phyloP scores from a whole-genome alignment of 2,329 filamentous ascomycete genomes.

The Alternaria conjuncta region DNA sequence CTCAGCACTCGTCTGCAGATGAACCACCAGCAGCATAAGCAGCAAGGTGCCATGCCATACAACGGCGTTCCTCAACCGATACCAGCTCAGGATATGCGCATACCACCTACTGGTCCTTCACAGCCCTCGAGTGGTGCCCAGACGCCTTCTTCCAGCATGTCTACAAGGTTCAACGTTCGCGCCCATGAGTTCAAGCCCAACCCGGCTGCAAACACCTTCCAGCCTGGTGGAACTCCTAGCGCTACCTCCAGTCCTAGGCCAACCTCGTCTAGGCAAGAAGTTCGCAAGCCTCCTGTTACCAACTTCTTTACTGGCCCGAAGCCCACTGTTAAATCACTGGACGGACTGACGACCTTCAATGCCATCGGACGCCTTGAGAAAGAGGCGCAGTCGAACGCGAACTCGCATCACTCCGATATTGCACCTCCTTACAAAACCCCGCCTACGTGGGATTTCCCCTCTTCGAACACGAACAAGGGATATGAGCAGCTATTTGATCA shows the following conservation, averaged over 20 bases:
- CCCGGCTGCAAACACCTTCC: conserved; percentile 80
- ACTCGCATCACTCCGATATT: conserved; percentile 75
- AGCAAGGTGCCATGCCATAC: conserved; percentile 46
- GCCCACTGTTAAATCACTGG: conserved; percentile 60
- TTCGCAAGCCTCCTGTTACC: conserved; percentile 45
- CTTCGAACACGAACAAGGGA: conserved; percentile 75
- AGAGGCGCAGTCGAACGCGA: conserved; percentile 57
- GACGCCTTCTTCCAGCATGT: conserved; percentile 60
- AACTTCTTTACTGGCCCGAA: conserved; percentile 74
- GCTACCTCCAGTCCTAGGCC: conserved; percentile 74
- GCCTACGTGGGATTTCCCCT: conserved; percentile 80
- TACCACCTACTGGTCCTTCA: conserved; percentile 75
- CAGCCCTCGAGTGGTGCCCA: conserved; percentile 57
- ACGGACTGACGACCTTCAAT: conserved; percentile 64
- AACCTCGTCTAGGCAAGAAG: conserved; percentile 47
- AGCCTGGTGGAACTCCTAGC: conserved; percentile 68
- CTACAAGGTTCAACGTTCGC: conserved; percentile 65
- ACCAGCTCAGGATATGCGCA: conserved; percentile 69
- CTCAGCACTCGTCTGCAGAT: conserved; percentile 60
- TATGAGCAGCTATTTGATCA: conserved; percentile 83
- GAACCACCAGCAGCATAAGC: conserved; percentile 60
- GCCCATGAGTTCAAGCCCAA: conserved; percentile 85
- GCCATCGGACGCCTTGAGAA: conserved; percentile 75
- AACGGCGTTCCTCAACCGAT: conserved; percentile 62
- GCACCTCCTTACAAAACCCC: conserved; percentile 82